A percentile compares a stretch with the other conserved stretches of the same genome.
Evolutionary conservation across 805 yeast species (phyloP).

Genomic region (Saccharomyces paradoxus): DNA sequence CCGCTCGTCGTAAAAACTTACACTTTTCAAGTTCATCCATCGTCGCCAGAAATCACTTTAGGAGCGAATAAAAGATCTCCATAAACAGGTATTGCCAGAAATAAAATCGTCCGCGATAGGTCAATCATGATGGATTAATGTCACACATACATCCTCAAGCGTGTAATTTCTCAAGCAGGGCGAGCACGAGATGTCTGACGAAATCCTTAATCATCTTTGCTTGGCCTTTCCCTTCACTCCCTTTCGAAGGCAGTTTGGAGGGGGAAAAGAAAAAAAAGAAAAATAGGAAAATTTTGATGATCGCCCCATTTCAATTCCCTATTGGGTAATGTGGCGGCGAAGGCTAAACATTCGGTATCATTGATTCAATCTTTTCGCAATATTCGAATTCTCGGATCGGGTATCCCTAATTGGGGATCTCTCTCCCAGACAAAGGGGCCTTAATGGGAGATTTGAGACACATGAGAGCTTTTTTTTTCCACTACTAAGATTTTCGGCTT

Average conservation of each 20-base stretch:
- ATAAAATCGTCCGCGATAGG: neutral
- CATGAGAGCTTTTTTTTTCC: neutral
- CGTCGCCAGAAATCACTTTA: neutral
- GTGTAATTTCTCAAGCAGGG: neutral
- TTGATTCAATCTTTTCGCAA: neutral
- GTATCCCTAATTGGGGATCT: neutral
- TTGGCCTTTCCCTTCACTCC: neutral
- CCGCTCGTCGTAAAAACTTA: no score
- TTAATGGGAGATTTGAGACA: neutral
- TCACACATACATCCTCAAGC: neutral
- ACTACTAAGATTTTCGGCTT: neutral
- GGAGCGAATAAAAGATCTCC: neutral
- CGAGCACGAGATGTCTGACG: neutral
- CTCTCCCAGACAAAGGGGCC: neutral
- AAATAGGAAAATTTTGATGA: neutral
- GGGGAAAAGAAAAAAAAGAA: neutral
- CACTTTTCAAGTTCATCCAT: neutral
- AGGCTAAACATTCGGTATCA: neutral
- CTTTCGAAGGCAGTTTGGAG: neutral
- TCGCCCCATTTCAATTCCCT: neutral
- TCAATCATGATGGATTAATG: neutral
- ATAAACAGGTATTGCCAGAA: neutral
- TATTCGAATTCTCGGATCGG: neutral
- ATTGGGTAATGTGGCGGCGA: neutral
- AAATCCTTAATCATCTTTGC: neutral